These are phyloP conservation scores for Falciphora oryzae DNA, from an alignment of 2,329 filamentous ascomycete genomes.

Conservation along the genomic window DNA sequence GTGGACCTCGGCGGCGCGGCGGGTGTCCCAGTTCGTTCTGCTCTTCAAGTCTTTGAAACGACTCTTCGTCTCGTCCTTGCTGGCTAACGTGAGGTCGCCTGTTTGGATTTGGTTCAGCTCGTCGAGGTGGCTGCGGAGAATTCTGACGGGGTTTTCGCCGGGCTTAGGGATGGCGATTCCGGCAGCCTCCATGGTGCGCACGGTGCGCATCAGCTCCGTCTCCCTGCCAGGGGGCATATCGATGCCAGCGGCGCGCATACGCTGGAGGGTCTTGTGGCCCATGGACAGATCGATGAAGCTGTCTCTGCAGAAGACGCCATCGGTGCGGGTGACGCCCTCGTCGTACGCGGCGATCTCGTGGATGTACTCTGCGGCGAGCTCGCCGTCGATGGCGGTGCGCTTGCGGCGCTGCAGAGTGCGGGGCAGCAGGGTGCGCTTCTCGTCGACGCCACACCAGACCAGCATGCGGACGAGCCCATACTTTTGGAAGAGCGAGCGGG, in stretches of 20 bases:
- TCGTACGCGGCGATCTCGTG: constrained; percentile 40
- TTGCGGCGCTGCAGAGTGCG: constrained; percentile 48
- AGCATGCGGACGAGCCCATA: constrained; percentile 79
- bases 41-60: constrained; percentile 11
- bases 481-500: constrained; percentile 58
- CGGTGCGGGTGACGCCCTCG: constrained; percentile 2
- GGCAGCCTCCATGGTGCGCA: constrained; percentile 18
- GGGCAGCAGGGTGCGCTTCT: constrained; percentile 56
- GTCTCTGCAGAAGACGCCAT: constrained; percentile 23
- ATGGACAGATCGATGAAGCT: constrained; percentile 42
- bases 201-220: constrained; percentile 24
- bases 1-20: constrained; percentile 14
- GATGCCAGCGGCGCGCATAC: constrained; percentile 41
- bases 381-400: constrained; percentile 52
- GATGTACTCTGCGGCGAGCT: constrained; percentile 54
- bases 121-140: neutral
- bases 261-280: constrained; percentile 29
- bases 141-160: constrained; percentile 17
- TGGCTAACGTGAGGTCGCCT: neutral
- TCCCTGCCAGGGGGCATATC: constrained; percentile 40
- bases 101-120: neutral
- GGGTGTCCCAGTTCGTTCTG: constrained; percentile 13
- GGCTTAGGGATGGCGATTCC: constrained; percentile 15
- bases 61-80: neutral
- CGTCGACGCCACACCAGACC: constrained; percentile 60